Conservation (phyloP, 2,329 filamentous ascomycete species). For the Pseudogymnoascus sp. region DNA sequence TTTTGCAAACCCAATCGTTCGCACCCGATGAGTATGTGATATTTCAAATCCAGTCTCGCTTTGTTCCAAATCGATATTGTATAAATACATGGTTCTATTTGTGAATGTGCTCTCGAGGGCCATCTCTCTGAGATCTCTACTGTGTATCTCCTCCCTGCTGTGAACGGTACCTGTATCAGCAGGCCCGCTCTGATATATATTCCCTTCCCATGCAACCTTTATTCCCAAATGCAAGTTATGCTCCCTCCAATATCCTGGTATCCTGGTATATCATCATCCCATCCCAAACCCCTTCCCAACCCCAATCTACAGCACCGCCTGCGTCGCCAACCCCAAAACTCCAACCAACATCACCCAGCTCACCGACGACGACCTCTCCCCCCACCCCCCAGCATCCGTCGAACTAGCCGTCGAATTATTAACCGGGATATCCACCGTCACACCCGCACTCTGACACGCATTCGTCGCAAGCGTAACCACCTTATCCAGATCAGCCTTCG, state of each 20-base stretch:
- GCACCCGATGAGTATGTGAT: not conserved
- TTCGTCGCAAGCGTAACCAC: not conserved
- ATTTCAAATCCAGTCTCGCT: not conserved
- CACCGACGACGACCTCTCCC: not conserved
- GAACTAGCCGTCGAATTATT: not conserved
- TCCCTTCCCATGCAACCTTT: not conserved
- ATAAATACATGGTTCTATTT: not conserved
- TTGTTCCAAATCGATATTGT: not conserved
- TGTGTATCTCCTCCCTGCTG: not conserved
- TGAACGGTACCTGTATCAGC: not conserved
- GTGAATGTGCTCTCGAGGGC: not conserved
- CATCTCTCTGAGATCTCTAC: not conserved
- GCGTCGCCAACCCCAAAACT: not conserved
- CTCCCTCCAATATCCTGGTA: not conserved
- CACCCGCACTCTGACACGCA: not conserved
- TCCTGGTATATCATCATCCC: not conserved
- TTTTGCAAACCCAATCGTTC: not conserved
- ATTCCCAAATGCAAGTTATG: conserved; percentile 1
- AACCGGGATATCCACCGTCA: not conserved
- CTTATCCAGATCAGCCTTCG: not conserved
- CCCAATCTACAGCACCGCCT: not conserved
- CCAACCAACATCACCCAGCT: not conserved
- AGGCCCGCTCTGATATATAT: conserved; percentile 1
- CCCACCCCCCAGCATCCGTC: not conserved
- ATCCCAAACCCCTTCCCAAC: not conserved